Conservation (phyloP, 2,329 filamentous ascomycete species). For the Chalaropsis thielavioides region DNA sequence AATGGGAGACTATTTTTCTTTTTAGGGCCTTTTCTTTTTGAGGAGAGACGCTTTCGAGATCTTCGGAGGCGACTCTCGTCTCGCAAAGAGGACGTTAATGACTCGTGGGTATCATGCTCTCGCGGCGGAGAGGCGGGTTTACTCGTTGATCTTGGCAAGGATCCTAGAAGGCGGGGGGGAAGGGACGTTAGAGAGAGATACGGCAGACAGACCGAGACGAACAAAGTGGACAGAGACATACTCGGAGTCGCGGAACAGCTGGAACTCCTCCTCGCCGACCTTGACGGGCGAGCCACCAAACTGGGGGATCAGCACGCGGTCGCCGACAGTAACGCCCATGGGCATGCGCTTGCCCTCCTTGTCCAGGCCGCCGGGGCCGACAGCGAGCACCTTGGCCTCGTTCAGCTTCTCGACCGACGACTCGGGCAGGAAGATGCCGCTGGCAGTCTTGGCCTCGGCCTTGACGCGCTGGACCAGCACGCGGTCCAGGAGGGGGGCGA, state of each 20-base stretch:
- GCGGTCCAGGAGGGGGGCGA: constrained; percentile 91
- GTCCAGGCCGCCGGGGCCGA: constrained; percentile 77
- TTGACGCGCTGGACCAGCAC: constrained; percentile 97
- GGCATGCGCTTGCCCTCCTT: constrained; percentile 78
- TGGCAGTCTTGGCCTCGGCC: constrained; percentile 89
- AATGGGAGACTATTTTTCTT: constrained; percentile 13
- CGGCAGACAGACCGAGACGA: neutral
- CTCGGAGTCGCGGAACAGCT: constrained; percentile 95
- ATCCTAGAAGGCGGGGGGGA: constrained; percentile 43
- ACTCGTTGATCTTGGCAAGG: constrained; percentile 98
- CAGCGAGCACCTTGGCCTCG: constrained; percentile 89
- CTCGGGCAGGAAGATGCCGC: constrained; percentile 95
- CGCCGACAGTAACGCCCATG: constrained; percentile 69
- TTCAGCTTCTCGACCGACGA: constrained; percentile 95
- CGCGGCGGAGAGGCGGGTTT: constrained; percentile 20
- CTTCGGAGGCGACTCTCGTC: constrained; percentile 1
- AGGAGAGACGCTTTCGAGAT: neutral
- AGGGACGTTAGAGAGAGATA: neutral
- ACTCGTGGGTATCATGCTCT: constrained; percentile 14
- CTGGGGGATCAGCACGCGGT: constrained; percentile 93
- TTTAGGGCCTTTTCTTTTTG: neutral
- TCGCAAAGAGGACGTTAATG: neutral
- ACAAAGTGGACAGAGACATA: constrained; percentile 39
- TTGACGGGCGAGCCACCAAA: constrained; percentile 92
- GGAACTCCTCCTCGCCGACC: constrained; percentile 93